phyloP scores from a whole-genome alignment of 73 alveolate species.

The Blepharisma japonicum region DNA sequence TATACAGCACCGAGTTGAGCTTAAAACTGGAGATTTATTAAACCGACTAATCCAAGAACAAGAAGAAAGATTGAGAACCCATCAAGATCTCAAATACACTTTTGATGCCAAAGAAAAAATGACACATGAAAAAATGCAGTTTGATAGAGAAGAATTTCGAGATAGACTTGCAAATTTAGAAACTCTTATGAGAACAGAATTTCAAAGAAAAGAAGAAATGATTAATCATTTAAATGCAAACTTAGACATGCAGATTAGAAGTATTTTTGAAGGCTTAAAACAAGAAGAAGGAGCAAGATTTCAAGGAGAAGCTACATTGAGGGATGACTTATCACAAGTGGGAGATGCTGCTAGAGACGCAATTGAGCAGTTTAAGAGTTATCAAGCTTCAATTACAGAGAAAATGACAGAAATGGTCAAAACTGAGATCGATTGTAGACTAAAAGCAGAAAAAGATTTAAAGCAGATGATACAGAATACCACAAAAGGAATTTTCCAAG shows the following conservation, averaged over 20 bases:
- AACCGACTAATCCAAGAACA: constrained; percentile 54
- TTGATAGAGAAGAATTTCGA: constrained; percentile 60
- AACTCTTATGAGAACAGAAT: constrained; percentile 49
- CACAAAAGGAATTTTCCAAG: constrained; percentile 57
- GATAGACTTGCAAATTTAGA: constrained; percentile 57
- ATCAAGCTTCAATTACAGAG: constrained; percentile 58
- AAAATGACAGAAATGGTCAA: constrained; percentile 64
- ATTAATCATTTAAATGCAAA: constrained; percentile 37
- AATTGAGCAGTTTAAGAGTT: constrained; percentile 46
- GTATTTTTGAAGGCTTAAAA: constrained; percentile 55
- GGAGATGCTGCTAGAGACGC: constrained; percentile 41
- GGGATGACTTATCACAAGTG: constrained; percentile 49
- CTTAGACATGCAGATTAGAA: constrained; percentile 55
- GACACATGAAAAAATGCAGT: constrained; percentile 41
- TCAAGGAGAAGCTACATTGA: constrained; percentile 53
- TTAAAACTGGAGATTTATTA: constrained; percentile 51
- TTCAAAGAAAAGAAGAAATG: constrained; percentile 65
- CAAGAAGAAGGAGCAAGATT: constrained; percentile 53
- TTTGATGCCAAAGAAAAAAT: constrained; percentile 46
- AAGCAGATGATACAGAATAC: constrained; percentile 46
- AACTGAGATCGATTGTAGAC: constrained; percentile 58
- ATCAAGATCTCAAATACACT: constrained; percentile 38
- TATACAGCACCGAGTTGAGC: constrained; percentile 43
- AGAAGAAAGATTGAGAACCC: constrained; percentile 55
- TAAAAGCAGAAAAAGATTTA: constrained; percentile 35